phyloP scores from a whole-genome alignment of 1,284 basidiomycete genomes.

The Marasmius tenuissimus region DNA sequence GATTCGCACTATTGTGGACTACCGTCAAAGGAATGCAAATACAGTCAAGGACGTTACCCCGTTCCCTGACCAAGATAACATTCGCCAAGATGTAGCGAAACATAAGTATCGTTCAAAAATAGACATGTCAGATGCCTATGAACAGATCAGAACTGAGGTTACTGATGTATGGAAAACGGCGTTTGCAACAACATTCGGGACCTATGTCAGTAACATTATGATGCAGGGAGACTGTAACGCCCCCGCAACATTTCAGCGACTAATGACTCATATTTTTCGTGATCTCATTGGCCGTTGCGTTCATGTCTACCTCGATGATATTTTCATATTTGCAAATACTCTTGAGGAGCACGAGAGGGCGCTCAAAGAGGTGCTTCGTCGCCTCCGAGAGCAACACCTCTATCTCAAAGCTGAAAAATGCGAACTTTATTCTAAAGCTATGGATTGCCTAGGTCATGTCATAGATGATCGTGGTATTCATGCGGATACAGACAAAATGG shows the following conservation, averaged over 20 bases:
- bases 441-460: slow-evolving; percentile 32
- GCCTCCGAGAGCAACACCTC: slow-evolving; percentile 16
- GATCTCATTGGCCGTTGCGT: slow-evolving; percentile 19
- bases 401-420: slow-evolving; percentile 29
- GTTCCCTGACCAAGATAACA: slow-evolving; percentile 24
- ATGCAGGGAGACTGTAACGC: slow-evolving; percentile 12
- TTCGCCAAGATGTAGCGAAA: background rate
- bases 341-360: slow-evolving; percentile 24
- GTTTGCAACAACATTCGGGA: slow-evolving; percentile 18
- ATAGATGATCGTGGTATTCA: slow-evolving; percentile 27
- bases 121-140: slow-evolving; percentile 16
- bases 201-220: slow-evolving; percentile 18
- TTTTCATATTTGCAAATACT: background rate
- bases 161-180: slow-evolving; percentile 16
- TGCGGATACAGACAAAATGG: slow-evolving; percentile 24
- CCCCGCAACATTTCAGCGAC: slow-evolving; percentile 22
- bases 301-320: background rate
- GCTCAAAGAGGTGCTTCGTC: slow-evolving; percentile 17
- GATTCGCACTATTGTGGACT: slow-evolving; percentile 3
- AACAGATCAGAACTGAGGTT: background rate
- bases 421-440: slow-evolving; percentile 26
- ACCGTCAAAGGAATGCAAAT: slow-evolving; percentile 21
- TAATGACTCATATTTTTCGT: slow-evolving; percentile 24
- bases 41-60: slow-evolving; percentile 28
- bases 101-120: background rate